Conservation (phyloP, 208 protist genomes). For the Leishmania aethiopica region DNA sequence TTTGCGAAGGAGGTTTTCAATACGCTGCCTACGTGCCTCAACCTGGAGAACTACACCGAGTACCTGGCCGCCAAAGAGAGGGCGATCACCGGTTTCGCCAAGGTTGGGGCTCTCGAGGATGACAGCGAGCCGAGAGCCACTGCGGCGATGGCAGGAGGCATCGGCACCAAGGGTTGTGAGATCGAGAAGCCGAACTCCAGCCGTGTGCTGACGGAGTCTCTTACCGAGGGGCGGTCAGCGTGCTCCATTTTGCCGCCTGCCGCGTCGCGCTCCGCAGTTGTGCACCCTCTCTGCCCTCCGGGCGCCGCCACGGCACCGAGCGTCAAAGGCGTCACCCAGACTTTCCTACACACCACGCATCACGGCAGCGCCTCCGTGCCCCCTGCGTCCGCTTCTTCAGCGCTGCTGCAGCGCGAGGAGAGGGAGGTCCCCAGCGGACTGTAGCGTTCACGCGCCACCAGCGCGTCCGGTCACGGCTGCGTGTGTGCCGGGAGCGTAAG, state of each 20-base stretch:
- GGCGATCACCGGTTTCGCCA: constrained; percentile 20
- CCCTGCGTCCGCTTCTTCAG: neutral
- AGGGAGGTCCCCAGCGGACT: neutral
- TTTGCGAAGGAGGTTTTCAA: constrained; percentile 94
- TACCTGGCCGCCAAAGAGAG: constrained; percentile 66
- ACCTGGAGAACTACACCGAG: constrained; percentile 79
- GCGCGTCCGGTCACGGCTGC: neutral
- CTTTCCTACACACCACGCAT: neutral
- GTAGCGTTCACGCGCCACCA: neutral
- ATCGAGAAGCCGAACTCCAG: too few species aligned
- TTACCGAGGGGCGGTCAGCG: neutral
- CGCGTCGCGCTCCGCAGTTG: neutral
- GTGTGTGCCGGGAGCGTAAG: neutral
- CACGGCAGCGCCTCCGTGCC: neutral
- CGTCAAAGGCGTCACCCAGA: neutral
- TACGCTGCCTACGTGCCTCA: constrained; percentile 68
- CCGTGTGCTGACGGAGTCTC: neutral
- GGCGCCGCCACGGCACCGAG: neutral
- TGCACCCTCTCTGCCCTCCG: neutral
- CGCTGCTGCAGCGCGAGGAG: constrained; percentile 19
- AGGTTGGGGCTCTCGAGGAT: neutral
- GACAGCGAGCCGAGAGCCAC: neutral
- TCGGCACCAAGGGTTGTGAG: neutral
- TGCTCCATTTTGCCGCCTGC: neutral
- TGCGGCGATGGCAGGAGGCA: neutral